Evolutionary conservation across 1,139 yeast genomes (phyloP).

Genomic region (Lodderomyces beijingensis): DNA sequence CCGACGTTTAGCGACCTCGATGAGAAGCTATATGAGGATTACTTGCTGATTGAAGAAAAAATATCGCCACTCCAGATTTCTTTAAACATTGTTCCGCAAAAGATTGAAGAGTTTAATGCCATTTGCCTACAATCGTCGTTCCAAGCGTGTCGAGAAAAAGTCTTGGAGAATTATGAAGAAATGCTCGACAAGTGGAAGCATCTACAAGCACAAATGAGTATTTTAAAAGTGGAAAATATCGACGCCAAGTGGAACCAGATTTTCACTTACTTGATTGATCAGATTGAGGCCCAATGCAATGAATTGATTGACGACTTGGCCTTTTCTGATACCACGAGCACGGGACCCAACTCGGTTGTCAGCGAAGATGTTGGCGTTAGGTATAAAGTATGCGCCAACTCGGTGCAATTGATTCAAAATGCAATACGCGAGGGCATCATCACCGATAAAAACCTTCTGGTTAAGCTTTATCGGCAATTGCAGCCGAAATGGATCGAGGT

Average conservation of each 20-base stretch:
- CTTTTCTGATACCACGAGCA: constrained; percentile 5
- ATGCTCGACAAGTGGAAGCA: constrained; percentile 38
- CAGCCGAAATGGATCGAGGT: constrained; percentile 32
- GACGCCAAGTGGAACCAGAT: constrained; percentile 56
- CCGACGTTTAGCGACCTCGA: constrained; percentile 33
- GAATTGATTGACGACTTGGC: constrained; percentile 23
- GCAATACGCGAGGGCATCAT: constrained; percentile 28
- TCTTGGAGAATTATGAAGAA: constrained; percentile 37
- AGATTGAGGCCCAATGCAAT: constrained; percentile 29
- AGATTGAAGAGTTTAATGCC: constrained; percentile 44
- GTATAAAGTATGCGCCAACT: constrained; percentile 32
- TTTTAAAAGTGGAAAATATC: constrained; percentile 43
- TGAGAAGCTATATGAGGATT: constrained; percentile 26
- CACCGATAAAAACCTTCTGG: constrained; percentile 16
- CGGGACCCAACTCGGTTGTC: constrained; percentile 5
- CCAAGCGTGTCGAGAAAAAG: constrained; percentile 29
- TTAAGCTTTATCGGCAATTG: constrained; percentile 22
- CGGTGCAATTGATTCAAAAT: constrained; percentile 28
- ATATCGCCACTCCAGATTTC: constrained; percentile 56
- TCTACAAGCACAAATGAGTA: constrained; percentile 34
- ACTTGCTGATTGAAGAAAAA: constrained; percentile 25
- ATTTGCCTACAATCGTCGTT: constrained; percentile 19
- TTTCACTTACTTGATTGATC: constrained; percentile 40
- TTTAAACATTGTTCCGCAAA: constrained; percentile 51
- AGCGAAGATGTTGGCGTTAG: constrained; percentile 18